Evolutionary conservation across 2,329 filamentous ascomycete genomes (phyloP), one percentile per base, ranked within the genome.

Genomic region (Torrubiella hemipterigena): DNA sequence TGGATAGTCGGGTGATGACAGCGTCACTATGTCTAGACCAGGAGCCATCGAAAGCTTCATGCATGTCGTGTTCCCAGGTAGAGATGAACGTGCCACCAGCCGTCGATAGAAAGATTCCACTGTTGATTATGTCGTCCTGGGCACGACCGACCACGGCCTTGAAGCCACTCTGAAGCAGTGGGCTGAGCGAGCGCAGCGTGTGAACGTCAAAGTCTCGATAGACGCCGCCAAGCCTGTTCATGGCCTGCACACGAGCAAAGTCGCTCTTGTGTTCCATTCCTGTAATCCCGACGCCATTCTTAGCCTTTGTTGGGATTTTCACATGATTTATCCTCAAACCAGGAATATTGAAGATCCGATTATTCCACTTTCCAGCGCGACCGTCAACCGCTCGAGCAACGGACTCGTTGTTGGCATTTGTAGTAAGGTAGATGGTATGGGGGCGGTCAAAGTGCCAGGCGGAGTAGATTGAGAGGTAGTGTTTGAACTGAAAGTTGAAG

Each of bases 1-100:
- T 77, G 11, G 56, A 36, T 7, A 45, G 16, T 16, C 14, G 14
- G 7, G 42, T 46, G 4, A 48, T 32, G 4, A 38, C 34, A 5
- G 19, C 23, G 34, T 47, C 42, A 32, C 41, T 41, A 27, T 46
- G 43, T 6, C 39, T 39, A n/a, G 37, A 39, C 41, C 43, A 48
- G 4, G 19, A 26, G 15, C 45, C 44, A 25, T 42, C 30, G 28
- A 40, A 50, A 17, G 38, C 44, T 2, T 33, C 19, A 35, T 47
- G 35, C 39, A 43, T 43, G n/a, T 17, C 29, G n/a, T 31, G 24
- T 17, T 18, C 17, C 33, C 27, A 35, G 7, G 25, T n/a, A 15
- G 28, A 21, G 1, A 35, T 29, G 9, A 35, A n/a, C 3, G 11
- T 15, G 20, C 25, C 16, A 18, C n/a, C 18, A 19, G 24, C 9